These are phyloP conservation scores for Musa acuminata DNA, from an alignment of 176 grass and related monocot species.

Conservation along the genomic window DNA sequence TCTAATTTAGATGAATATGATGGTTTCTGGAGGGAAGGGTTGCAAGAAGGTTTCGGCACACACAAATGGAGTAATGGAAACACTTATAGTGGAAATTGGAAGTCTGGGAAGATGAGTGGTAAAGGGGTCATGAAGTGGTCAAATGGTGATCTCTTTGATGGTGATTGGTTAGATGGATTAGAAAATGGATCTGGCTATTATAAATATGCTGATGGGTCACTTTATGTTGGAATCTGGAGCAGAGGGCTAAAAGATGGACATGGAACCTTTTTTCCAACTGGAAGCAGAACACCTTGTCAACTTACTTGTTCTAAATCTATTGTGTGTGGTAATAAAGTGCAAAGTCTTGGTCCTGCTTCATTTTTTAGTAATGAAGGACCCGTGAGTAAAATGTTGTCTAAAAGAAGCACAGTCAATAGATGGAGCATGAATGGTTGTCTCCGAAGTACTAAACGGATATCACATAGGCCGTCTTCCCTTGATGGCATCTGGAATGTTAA, in stretches of 20 bases:
- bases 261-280: conserved; percentile 66
- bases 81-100: conserved; percentile 77
- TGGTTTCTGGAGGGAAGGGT: conserved; percentile 83
- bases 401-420: conserved; percentile 31
- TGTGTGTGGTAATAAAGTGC: conserved; percentile 25
- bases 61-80: conserved; percentile 69
- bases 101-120: conserved; percentile 78
- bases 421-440: conserved; percentile 42
- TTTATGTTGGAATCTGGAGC: conserved; percentile 88
- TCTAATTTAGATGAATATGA: conserved; percentile 65
- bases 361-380: conserved; percentile 15
- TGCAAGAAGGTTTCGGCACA: conserved; percentile 74
- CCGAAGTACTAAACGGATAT: conserved; percentile 45
- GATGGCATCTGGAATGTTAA: conserved; percentile 15
- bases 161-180: conserved; percentile 67
- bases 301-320: conserved; percentile 46
- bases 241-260: conserved; percentile 88
- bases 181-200: conserved; percentile 75
- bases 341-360: conserved; percentile 28
- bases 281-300: conserved; percentile 60
- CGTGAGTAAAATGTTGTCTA: no score
- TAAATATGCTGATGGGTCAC: conserved; percentile 54
- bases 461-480: conserved; percentile 54
- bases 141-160: conserved; percentile 73
- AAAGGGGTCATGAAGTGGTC: conserved; percentile 75